Evolutionary conservation across 2,329 filamentous ascomycete species (phyloP).

Genomic region (Grosmannia huntii): DNA sequence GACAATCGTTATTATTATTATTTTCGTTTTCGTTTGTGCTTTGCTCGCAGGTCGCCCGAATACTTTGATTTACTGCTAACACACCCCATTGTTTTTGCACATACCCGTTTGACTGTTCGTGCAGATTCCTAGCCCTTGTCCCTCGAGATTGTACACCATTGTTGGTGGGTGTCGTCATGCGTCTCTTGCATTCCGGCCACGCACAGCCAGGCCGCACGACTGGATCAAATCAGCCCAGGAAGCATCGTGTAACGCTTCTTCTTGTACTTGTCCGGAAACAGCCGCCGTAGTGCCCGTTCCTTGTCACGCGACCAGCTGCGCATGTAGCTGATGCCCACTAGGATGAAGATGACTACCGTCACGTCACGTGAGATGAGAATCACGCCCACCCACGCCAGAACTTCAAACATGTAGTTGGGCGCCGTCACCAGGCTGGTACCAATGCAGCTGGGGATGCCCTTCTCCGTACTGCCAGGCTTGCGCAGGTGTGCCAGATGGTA

Average conservation of each 20-base stretch:
- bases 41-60: neutral
- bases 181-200: neutral
- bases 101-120: neutral
- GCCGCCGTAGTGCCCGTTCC: slow-evolving; percentile 77
- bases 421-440: slow-evolving; percentile 83
- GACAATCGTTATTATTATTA: neutral
- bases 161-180: neutral
- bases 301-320: slow-evolving; percentile 79
- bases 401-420: slow-evolving; percentile 95
- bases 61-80: neutral
- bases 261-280: slow-evolving; percentile 90
- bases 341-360: slow-evolving; percentile 64
- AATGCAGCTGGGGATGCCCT: slow-evolving; percentile 76
- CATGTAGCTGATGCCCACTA: slow-evolving; percentile 68
- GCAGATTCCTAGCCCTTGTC: neutral
- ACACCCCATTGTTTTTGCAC: neutral
- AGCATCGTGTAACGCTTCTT: slow-evolving; percentile 80
- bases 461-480: slow-evolving; percentile 65
- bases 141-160: neutral
- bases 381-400: slow-evolving; percentile 74
- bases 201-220: neutral
- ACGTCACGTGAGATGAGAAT: slow-evolving; percentile 69
- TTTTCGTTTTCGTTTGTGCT: neutral
- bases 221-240: slow-evolving; percentile 55
- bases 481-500: slow-evolving; percentile 66